Base-by-base conservation (phyloP, 2,329 filamentous ascomycete species). In the Amphichorda felina region DNA sequence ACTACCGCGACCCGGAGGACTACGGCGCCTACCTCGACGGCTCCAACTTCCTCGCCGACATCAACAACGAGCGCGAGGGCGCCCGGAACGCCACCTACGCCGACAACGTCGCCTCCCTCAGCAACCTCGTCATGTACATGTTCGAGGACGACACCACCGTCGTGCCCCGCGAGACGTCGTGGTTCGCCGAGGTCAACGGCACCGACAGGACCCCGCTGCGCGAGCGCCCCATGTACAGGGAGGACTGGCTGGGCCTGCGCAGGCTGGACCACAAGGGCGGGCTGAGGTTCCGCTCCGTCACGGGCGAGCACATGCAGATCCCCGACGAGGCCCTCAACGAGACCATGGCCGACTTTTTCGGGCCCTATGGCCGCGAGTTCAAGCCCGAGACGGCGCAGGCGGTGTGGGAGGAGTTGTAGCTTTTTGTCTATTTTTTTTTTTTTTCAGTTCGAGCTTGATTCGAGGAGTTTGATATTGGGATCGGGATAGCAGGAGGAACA, bases 241-340 rank as follows among this genome's bases (percentile, higher is more conserved):
- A 96, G 60, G 89, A 98, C 61, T 98, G 91, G 91, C 63, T 98
- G 19, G 91, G 91, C 1, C 63, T 98, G 54, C 82, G 73, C 55
- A 61, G 63, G 47, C 61, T 98, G 49, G 88, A 95, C 60, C 63
- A 79, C 54, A 82, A 82, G 62, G 84, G 81, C 3, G 83, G 74
- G 1, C 61, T 98, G 47, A 70, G 79, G 38, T 94, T 95, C 58
- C 67, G 76, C 54, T 77, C 67, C 2, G 70, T 77, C 1, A 67
- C 77, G 4, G 91, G 89, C 1, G 72, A 74, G 17, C 91, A 98
- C 62, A 96, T 98, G 87, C 61, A 78, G 41, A 61, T 96, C 41
- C 60, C 65, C 1, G 75, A 84, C 9, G 64, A 81, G 45, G 55
- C 79, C 21, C 54, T 96, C 50, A 70, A 62, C 40, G 65, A 73